A percentile compares a stretch with the other conserved stretches of the same genome.
Evolutionary conservation across 2,329 filamentous ascomycete species (phyloP).

Genomic region (Hymenoscyphus scutula): DNA sequence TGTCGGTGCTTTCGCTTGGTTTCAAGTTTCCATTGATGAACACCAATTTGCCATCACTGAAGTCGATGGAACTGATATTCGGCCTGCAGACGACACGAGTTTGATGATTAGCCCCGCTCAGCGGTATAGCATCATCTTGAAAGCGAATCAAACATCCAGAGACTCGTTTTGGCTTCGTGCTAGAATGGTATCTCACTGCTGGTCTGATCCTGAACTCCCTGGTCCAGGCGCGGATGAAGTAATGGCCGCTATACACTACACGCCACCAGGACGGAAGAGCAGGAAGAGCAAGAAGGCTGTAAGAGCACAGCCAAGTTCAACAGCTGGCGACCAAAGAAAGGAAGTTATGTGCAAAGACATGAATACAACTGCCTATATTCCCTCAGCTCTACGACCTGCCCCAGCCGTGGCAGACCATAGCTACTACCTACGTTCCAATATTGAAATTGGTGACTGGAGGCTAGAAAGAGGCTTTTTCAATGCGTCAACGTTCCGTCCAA

Average conservation of each 20-base stretch:
- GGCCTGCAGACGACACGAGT: conserved; percentile 56
- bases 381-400: conserved; percentile 43
- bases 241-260: conserved; percentile 49
- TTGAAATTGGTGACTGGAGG: conserved; percentile 58
- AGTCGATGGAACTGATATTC: conserved; percentile 66
- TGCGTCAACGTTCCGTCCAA: conserved; percentile 50
- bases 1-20: conserved; percentile 67
- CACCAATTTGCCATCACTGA: conserved; percentile 65
- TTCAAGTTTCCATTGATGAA: conserved; percentile 68
- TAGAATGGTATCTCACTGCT: conserved; percentile 59
- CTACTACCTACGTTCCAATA: conserved; percentile 55
- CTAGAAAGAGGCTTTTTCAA: conserved; percentile 60
- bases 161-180: conserved; percentile 64
- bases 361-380: conserved; percentile 44
- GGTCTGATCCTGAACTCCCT: conserved; percentile 49
- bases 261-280: conserved; percentile 11
- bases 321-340: conserved; percentile 44
- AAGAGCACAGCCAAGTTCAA: conserved; percentile 31
- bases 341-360: conserved; percentile 34
- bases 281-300: conserved; percentile 11
- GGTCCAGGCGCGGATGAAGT: conserved; percentile 46
- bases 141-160: conserved; percentile 53
- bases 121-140: conserved; percentile 65
- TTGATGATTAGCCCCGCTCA: conserved; percentile 69
- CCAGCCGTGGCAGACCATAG: conserved; percentile 49